Evolutionary conservation across 2,329 filamentous ascomycete species (phyloP).

Genomic region (Clonostachys sp.): DNA sequence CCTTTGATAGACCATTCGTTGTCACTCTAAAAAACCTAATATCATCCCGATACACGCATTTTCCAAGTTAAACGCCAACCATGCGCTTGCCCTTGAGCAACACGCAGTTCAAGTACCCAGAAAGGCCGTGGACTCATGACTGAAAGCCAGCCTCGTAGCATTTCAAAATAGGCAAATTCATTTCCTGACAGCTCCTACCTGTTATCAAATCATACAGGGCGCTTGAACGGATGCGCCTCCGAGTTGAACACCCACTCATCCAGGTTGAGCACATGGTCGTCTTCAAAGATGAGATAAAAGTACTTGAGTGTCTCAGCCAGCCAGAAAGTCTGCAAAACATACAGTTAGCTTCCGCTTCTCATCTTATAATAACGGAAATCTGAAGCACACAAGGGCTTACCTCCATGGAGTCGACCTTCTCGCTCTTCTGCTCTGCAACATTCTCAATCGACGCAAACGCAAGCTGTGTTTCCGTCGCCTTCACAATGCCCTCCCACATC

Average conservation of each 20-base stretch:
- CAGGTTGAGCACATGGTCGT: conserved; percentile 57
- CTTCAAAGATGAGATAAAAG: conserved; percentile 68
- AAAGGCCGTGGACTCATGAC: no score
- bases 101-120: no score
- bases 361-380: neutral
- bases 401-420: conserved; percentile 59
- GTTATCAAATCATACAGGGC: conserved; percentile 9
- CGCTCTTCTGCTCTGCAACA: conserved; percentile 19
- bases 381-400: conserved; percentile 16
- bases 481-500: conserved; percentile 39
- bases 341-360: conserved; percentile 3
- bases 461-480: conserved; percentile 33
- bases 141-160: no score
- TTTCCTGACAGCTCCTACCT: no score
- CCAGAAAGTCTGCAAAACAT: conserved; percentile 53
- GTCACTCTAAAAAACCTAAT: no score
- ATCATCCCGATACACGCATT: no score
- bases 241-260: conserved; percentile 67
- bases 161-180: no score
- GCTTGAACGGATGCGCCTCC: conserved; percentile 46
- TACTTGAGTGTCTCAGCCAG: conserved; percentile 75
- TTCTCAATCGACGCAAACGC: conserved; percentile 36
- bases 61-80: no score
- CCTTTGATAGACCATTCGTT: no score
- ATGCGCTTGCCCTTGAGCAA: no score